Base-by-base conservation (phyloP, 2,329 filamentous ascomycete species). In the Seiridium cupressi region DNA sequence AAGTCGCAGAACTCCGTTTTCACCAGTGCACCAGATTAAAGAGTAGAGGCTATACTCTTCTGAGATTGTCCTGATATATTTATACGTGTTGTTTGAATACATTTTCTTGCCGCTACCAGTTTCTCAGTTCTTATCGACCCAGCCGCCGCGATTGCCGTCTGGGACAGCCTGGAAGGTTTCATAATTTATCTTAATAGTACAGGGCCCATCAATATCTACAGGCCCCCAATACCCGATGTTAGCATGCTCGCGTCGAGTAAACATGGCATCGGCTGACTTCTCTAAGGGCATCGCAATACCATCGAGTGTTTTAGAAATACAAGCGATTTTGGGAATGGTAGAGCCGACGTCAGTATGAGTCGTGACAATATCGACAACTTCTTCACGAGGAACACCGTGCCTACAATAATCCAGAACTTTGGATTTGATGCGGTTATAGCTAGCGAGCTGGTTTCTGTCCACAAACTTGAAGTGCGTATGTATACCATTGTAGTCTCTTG, bases 1-100 rank as follows among this genome's bases (percentile, higher is more conserved):
- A 89, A 66, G 62, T 90, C 81, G 68, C 89, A 91, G 2, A 89
- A 78, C 69, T 91, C 87, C 57, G 85, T 82, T 66, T 89, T n/a
- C 87, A 56, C 85, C 85, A 10, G 75, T 89, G 67, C 89, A 91
- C 87, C 88, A 91, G 0, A 89, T 85, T 0, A 85, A 81, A 65
- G 90, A 91, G 63, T 86, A 85, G 4, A 90, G 69, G 65, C 82
- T 84, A 66, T 89, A 89, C 3, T 74, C 72, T 2, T 79, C 68
- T 0, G 79, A 74, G 4, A 85, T 75, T 6, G 89, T 71, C 18
- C 85, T 78, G 31, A 87, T 64, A 0, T 78, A 80, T 71, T 89
- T 88, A 76, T 88, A 89, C 0, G 85, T 88, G 64, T 88, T 87
- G 61, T 80, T 55, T 0, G 8, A 35, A n/a, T 54, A 54, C 18